These are phyloP conservation scores for Cercospora citrullina DNA, from an alignment of 2,329 filamentous ascomycete genomes.

Conservation along the genomic window DNA sequence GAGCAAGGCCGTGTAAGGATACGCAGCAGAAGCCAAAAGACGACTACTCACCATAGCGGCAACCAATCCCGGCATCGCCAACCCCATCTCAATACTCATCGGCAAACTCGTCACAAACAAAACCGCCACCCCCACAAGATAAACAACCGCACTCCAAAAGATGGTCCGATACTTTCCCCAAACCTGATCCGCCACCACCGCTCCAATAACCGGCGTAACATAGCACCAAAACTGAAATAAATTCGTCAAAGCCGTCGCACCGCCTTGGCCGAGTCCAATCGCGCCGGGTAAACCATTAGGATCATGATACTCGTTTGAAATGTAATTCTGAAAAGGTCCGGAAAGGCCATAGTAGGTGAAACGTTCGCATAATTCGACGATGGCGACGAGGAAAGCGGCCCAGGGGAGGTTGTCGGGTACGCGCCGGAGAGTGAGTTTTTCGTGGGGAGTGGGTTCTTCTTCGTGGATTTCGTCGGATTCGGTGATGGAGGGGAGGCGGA, in stretches of 20 bases:
- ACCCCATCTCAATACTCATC: conserved; percentile 58
- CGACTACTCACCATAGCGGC: conserved; percentile 50
- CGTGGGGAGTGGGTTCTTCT: conserved; percentile 43
- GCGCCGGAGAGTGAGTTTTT: conserved; percentile 44
- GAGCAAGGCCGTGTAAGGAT: no score
- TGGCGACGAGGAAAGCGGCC: conserved; percentile 28
- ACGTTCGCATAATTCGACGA: conserved; percentile 29
- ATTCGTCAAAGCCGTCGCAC: conserved; percentile 45
- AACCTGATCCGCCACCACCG: conserved; percentile 43
- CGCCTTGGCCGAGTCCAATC: conserved; percentile 41
- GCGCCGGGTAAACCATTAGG: conserved; percentile 39
- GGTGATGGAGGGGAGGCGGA: not conserved
- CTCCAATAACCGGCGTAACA: conserved; percentile 27
- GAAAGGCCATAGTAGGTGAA: conserved; percentile 32
- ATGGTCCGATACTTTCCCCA: conserved; percentile 70
- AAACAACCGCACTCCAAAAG: conserved; percentile 61
- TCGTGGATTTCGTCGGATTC: not conserved
- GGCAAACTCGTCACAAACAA: conserved; percentile 66
- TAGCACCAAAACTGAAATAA: conserved; percentile 47
- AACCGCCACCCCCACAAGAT: conserved; percentile 65
- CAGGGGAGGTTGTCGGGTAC: conserved; percentile 48
- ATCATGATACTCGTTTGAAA: conserved; percentile 42
- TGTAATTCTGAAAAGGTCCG: conserved; percentile 49
- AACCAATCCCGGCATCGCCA: conserved; percentile 62
- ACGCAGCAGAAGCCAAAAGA: no score